These are phyloP conservation scores for Amniculicola lignicola DNA, from an alignment of 495 filamentous ascomycete genomes.

Conservation along the genomic window DNA sequence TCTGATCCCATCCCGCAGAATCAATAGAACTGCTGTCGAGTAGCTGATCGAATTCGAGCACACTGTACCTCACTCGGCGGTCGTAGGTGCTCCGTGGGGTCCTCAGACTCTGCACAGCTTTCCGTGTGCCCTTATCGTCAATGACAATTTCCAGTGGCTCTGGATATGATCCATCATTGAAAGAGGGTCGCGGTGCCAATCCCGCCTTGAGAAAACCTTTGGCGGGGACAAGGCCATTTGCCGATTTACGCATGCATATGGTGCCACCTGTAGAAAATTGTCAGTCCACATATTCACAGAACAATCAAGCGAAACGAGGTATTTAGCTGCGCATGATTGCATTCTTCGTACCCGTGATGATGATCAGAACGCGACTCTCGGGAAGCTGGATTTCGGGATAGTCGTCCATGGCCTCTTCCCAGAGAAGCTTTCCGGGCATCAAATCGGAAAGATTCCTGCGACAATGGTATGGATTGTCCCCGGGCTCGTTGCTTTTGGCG, in stretches of 20 bases:
- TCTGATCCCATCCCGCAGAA: slow-evolving; percentile 83
- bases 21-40: slow-evolving; percentile 93
- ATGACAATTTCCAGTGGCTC: slow-evolving; percentile 54
- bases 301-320: no score
- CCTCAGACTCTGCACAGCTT: slow-evolving; percentile 58
- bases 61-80: slow-evolving; percentile 77
- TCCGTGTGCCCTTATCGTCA: slow-evolving; percentile 46
- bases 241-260: slow-evolving; percentile 79
- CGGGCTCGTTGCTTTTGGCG: no score
- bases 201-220: slow-evolving; percentile 81
- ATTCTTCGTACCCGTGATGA: slow-evolving; percentile 76
- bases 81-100: slow-evolving; percentile 81
- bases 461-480: no score
- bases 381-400: slow-evolving; percentile 42
- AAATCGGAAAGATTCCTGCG: not conserved
- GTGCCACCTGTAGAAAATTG: slow-evolving; percentile 59
- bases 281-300: no score
- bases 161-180: slow-evolving; percentile 78
- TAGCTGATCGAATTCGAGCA: slow-evolving; percentile 80
- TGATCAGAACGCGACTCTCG: slow-evolving; percentile 80
- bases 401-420: slow-evolving; percentile 31
- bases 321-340: no score
- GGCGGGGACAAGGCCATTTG: slow-evolving; percentile 49
- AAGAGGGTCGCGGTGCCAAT: slow-evolving; percentile 77
- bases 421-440: slow-evolving; percentile 2